Base-by-base conservation (phyloP, 345 rosid genomes). In the Anacardium occidentale region DNA sequence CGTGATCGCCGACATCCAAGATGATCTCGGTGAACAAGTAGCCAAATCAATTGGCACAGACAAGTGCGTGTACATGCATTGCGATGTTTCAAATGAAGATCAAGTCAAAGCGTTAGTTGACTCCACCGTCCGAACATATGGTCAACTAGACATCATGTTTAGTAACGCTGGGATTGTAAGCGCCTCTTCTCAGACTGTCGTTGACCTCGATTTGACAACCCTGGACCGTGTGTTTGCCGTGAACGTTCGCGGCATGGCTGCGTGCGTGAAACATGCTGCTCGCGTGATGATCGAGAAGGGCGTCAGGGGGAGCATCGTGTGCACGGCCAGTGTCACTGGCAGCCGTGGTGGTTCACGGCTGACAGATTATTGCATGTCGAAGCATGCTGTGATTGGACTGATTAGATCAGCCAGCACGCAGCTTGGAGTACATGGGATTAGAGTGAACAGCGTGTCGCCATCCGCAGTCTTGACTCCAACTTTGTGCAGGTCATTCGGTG, bases 361-460 rank as follows among this genome's bases (percentile, higher is more conserved):
- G 15, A 75, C 73, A 8, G 76, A 79, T 50, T 79, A 79, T 50
- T 7, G 10, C 15, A 56, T 71, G 76, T 75, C 79, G 37, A 79
- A 79, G 76, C 76, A 75, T 34, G 82, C 79, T 4, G 79, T 79
- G 73, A 40, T 71, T 64, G 82, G 76, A 42, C 60, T 79, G 64
- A 58, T 71, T 32, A 61, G 70, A 58, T 67, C 66, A 29, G 76
- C 78, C 11, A 79, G 82, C 40, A 34, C 17, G 64, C 78, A 71
- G 76, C 75, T 79, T 1, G 76, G 76, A 56, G 65, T 1, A 54
- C n/a, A 71, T 37, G 82, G 76, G 60, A 75, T 79, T 7, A 40
- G 79, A 24, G 79, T 79, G 44, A 79, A 79, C 70, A 54, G 74
- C 48, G 74, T 75, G 40, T 71, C 82, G 2, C 82, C 82, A 14